These are phyloP conservation scores for Chlorella sp. DNA, from an alignment of 139 green algal genomes.

Conservation along the genomic window DNA sequence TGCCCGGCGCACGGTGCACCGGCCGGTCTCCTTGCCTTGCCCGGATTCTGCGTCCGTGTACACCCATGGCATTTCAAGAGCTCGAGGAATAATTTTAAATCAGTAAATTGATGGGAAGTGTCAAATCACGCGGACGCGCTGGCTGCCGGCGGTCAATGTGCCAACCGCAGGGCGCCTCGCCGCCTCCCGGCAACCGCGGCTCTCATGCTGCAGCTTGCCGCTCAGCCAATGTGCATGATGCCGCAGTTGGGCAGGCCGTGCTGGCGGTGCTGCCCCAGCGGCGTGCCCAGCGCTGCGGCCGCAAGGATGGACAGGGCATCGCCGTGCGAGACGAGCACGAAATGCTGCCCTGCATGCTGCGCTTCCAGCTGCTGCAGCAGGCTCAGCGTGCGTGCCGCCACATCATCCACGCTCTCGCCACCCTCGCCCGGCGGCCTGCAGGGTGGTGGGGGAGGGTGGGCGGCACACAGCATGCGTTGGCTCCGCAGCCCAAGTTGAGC, in stretches of 20 bases:
- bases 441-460: not conserved
- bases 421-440: slow-evolving; percentile 34
- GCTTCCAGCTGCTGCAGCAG: slow-evolving; percentile 52
- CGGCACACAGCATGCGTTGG: not conserved
- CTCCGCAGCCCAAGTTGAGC: too few relatives aligned
- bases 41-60: too few relatives aligned
- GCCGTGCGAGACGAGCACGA: slow-evolving; percentile 68
- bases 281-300: slow-evolving; percentile 31
- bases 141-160: too few relatives aligned
- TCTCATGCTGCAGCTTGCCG: not conserved
- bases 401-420: slow-evolving; percentile 64
- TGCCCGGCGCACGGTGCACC: not conserved
- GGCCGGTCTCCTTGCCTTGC: too few relatives aligned
- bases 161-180: too few relatives aligned
- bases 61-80: too few relatives aligned
- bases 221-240: slow-evolving; percentile 30
- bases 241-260: slow-evolving; percentile 61
- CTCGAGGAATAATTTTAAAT: too few relatives aligned
- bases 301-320: slow-evolving; percentile 69
- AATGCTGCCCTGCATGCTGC: slow-evolving; percentile 34
- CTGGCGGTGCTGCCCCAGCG: slow-evolving; percentile 50
- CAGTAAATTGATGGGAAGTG: too few relatives aligned
- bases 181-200: too few relatives aligned
- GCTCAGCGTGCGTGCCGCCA: slow-evolving; percentile 41
- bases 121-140: too few relatives aligned